Percentiles rank a stretch among this genome's conserved stretches.
phyloP scores from a whole-genome alignment of 306 rosid genomes.

The Prunus fruticosa region DNA sequence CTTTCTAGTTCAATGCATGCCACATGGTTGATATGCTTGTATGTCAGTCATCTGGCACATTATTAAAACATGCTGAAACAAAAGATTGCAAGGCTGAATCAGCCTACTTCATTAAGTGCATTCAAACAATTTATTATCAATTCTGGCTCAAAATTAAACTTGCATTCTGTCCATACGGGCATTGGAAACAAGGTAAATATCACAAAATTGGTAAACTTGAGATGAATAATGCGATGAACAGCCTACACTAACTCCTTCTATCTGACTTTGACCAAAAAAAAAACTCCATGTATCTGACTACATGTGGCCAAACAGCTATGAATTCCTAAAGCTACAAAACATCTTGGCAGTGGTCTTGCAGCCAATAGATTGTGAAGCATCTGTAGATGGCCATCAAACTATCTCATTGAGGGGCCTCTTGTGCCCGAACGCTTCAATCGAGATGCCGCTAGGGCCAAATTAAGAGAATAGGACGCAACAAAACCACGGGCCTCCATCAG shows the following conservation, averaged over 20 bases:
- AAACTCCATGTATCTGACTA: constrained; percentile 4
- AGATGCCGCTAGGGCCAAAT: constrained; percentile 21
- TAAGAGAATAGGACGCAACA: constrained; percentile 22
- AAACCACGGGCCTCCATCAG: constrained; percentile 74
- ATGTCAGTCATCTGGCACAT: too few relatives aligned
- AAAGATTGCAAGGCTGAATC: not conserved
- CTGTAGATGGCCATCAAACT: constrained; percentile 22
- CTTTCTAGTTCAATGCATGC: not conserved
- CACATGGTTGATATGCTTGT: not conserved
- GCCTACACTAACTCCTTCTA: constrained; percentile 13
- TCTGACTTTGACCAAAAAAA: not conserved
- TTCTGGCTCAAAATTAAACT: not conserved
- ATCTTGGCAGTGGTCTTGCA: constrained; percentile 16
- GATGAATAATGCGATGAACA: not conserved
- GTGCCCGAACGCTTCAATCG: constrained; percentile 2
- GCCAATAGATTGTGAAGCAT: constrained; percentile 14
- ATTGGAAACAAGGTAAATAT: not conserved
- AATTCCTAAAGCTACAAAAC: constrained; percentile 10
- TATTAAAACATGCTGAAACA: not conserved
- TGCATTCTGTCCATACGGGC: constrained; percentile 2
- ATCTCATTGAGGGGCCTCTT: constrained; percentile 34
- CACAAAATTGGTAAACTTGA: not conserved
- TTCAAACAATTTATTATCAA: constrained; percentile 1
- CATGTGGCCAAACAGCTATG: constrained; percentile 4
- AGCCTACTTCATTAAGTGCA: not conserved